phyloP scores from a whole-genome alignment of 2,329 filamentous ascomycete species.

The Paraphaeosphaeria sporulosa region DNA sequence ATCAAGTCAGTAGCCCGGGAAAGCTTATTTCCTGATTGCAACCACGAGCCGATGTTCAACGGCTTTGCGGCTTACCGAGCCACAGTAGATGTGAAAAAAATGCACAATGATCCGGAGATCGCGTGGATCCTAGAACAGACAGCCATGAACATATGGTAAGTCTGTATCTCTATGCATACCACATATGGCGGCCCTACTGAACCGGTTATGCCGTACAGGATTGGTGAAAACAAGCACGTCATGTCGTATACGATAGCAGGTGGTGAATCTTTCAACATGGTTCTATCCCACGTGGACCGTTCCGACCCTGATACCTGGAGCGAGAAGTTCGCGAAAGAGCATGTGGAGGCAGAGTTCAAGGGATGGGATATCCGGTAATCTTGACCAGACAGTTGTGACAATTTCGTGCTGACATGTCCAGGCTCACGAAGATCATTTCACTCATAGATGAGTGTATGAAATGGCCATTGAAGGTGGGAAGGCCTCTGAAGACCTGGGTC shows the following conservation, averaged over 20 bases:
- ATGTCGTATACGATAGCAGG: conserved; percentile 58
- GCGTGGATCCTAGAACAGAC: conserved; percentile 26
- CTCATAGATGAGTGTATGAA: conserved; percentile 29
- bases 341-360: conserved; percentile 66
- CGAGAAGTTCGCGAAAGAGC: conserved; percentile 61
- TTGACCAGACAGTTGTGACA: too few relatives aligned
- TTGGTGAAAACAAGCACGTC: conserved; percentile 54
- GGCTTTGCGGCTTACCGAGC: conserved; percentile 69
- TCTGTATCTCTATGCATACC: too few relatives aligned
- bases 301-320: conserved; percentile 61
- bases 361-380: conserved; percentile 69
- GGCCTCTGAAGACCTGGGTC: conserved; percentile 23
- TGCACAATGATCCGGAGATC: conserved; percentile 47
- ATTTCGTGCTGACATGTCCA: too few relatives aligned
- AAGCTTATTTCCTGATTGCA: neutral
- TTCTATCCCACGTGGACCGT: conserved; percentile 68
- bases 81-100: conserved; percentile 57
- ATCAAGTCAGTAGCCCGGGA: conserved; percentile 17
- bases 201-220: conserved; percentile 32
- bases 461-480: conserved; percentile 32
- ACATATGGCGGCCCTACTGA: too few relatives aligned
- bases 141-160: conserved; percentile 19
- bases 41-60: conserved; percentile 58
- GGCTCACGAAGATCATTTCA: conserved; percentile 40
- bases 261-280: conserved; percentile 69